Percentiles rank a stretch among this genome's conserved stretches.
These are phyloP conservation scores for Corynascus novoguineensis DNA, from an alignment of 495 filamentous ascomycete species.

Conservation along the genomic window DNA sequence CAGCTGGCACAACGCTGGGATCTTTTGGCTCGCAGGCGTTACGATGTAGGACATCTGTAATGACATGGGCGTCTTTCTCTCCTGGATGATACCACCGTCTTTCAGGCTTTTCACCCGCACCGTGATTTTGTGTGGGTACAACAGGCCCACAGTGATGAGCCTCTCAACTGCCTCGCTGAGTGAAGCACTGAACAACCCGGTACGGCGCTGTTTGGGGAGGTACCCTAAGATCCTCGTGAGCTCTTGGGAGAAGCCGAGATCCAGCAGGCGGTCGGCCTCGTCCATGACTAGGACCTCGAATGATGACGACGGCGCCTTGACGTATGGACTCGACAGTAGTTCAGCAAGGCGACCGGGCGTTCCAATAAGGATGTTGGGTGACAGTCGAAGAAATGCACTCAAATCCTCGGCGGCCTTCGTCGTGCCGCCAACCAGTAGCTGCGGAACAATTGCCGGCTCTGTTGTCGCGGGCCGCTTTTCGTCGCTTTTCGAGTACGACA, in stretches of 20 bases:
- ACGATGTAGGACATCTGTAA: slow-evolving; percentile 87
- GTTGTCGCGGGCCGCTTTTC: slow-evolving; percentile 49
- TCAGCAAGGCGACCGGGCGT: slow-evolving; percentile 89
- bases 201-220: slow-evolving; percentile 87
- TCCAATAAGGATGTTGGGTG: slow-evolving; percentile 79
- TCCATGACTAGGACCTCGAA: slow-evolving; percentile 91
- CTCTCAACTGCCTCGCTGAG: slow-evolving; percentile 87
- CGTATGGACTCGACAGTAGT: slow-evolving; percentile 81
- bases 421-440: slow-evolving; percentile 80
- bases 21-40: slow-evolving; percentile 66
- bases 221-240: slow-evolving; percentile 76
- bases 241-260: slow-evolving; percentile 92
- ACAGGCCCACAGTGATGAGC: slow-evolving; percentile 83
- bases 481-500: slow-evolving; percentile 44
- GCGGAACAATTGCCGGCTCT: slow-evolving; percentile 62
- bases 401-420: slow-evolving; percentile 81
- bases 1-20: slow-evolving; percentile 65
- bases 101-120: slow-evolving; percentile 72
- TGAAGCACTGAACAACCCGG: slow-evolving; percentile 88
- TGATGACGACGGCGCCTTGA: slow-evolving; percentile 79
- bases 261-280: slow-evolving; percentile 87
- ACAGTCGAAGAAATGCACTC: slow-evolving; percentile 67
- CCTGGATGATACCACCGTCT: slow-evolving; percentile 62
- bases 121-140: slow-evolving; percentile 88
- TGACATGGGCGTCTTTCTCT: slow-evolving; percentile 79